A percentile compares a stretch with the other conserved stretches of the same genome.
Conservation (phyloP, 257 asterid genomes). For the Solanum medicagineum region DNA sequence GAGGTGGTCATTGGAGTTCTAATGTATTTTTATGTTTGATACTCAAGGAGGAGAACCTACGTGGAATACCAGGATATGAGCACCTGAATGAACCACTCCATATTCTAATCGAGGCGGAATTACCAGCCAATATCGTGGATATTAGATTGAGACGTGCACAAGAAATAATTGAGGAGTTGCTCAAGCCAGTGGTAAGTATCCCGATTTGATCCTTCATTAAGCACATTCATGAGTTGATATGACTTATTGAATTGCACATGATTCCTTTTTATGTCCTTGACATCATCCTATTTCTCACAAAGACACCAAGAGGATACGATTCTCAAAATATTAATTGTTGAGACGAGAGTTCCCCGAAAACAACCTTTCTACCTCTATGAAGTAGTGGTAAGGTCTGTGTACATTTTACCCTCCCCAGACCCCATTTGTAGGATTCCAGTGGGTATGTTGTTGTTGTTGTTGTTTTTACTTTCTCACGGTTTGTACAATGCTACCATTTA, state of each 20-base stretch:
- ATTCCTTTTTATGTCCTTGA: not conserved
- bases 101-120: slow-evolving; percentile 83
- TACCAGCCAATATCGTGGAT: slow-evolving; percentile 72
- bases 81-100: slow-evolving; percentile 88
- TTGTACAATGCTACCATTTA: not conserved
- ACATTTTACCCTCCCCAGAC: too few species aligned
- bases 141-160: slow-evolving; percentile 79
- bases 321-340: not conserved
- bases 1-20: not conserved
- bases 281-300: not conserved
- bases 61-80: slow-evolving; percentile 94
- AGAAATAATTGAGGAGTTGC: slow-evolving; percentile 76
- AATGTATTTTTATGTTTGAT: not conserved
- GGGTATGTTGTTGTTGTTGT: too few species aligned
- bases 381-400: too few species aligned
- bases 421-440: too few species aligned
- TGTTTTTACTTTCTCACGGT: not conserved
- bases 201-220: not conserved
- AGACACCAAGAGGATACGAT: not conserved
- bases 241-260: not conserved
- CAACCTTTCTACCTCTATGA: too few species aligned
- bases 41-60: slow-evolving; percentile 73
- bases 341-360: too few species aligned
- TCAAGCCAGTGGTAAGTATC: slow-evolving; percentile 80
- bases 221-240: not conserved